Conservation (phyloP, 2,329 filamentous ascomycete species). For the Pseudogymnoascus sp. region DNA sequence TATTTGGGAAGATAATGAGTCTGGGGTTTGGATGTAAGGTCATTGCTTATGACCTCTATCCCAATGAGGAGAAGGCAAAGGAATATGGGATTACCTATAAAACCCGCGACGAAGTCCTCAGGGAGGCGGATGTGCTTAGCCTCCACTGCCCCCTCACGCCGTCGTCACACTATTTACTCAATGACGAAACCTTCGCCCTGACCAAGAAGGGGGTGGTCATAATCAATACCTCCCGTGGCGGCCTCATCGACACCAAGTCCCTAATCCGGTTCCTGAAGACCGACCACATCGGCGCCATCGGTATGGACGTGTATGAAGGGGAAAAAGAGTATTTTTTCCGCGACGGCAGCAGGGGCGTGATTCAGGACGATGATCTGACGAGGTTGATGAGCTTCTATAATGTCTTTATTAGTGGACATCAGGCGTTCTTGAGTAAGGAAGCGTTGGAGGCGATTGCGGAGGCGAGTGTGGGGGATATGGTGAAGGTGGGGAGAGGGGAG, state of each 20-base stretch:
- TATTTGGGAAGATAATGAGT: slow-evolving; percentile 49
- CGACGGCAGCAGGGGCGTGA: slow-evolving; percentile 55
- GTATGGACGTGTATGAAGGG: slow-evolving; percentile 60
- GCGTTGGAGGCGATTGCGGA: slow-evolving; percentile 55
- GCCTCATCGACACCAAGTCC: slow-evolving; percentile 50
- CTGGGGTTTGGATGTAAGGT: slow-evolving; percentile 56
- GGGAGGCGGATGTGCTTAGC: not conserved
- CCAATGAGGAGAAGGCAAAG: not conserved
- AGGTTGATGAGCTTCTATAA: slow-evolving; percentile 60
- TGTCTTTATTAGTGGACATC: slow-evolving; percentile 57
- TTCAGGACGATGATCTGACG: slow-evolving; percentile 58
- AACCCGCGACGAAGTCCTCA: not conserved
- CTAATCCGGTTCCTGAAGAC: slow-evolving; percentile 53
- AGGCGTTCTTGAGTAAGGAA: slow-evolving; percentile 61
- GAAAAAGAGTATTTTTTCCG: slow-evolving; percentile 57
- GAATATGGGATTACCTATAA: not conserved
- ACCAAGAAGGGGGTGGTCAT: not conserved
- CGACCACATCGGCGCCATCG: slow-evolving; percentile 50
- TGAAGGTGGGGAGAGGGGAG: not conserved
- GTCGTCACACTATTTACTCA: slow-evolving; percentile 40
- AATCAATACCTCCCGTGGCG: slow-evolving; percentile 61
- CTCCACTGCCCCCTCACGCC: slow-evolving; percentile 35
- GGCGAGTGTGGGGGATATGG: slow-evolving; percentile 48
- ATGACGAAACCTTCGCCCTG: slow-evolving; percentile 43
- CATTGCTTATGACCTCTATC: slow-evolving; percentile 44